Evolutionary conservation across 2,329 filamentous ascomycete genomes (phyloP).

Genomic region (Fusarium sp.): DNA sequence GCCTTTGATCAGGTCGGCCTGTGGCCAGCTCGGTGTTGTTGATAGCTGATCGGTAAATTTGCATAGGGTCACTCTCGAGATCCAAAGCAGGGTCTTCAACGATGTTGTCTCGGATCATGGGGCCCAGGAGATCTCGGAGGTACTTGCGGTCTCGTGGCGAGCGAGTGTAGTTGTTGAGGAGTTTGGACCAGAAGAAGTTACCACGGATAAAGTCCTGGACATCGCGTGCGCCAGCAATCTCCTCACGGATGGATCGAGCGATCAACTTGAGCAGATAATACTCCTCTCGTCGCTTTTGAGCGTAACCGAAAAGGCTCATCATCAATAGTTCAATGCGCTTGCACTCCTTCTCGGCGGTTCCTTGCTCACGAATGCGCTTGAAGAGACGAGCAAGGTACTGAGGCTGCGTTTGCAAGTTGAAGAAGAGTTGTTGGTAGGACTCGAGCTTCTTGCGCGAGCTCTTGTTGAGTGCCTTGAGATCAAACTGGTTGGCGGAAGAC

Average conservation of each 20-base stretch:
- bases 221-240: slow-evolving; percentile 77
- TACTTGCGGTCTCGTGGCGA: slow-evolving; percentile 94
- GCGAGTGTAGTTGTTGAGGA: slow-evolving; percentile 87
- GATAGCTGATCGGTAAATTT: slow-evolving; percentile 94
- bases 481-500: slow-evolving; percentile 89
- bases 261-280: slow-evolving; percentile 96
- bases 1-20: slow-evolving; percentile 82
- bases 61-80: slow-evolving; percentile 95
- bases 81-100: slow-evolving; percentile 92
- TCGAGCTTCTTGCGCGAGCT: slow-evolving; percentile 95
- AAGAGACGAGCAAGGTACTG: slow-evolving; percentile 93
- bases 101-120: slow-evolving; percentile 89
- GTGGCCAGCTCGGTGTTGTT: slow-evolving; percentile 98
- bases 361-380: slow-evolving; percentile 82
- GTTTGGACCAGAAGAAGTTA: slow-evolving; percentile 92
- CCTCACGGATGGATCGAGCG: slow-evolving; percentile 83
- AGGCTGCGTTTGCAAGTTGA: slow-evolving; percentile 94
- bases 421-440: slow-evolving; percentile 97
- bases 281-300: slow-evolving; percentile 95
- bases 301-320: slow-evolving; percentile 97
- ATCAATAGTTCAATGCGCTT: slow-evolving; percentile 93
- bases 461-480: slow-evolving; percentile 97
- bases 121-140: slow-evolving; percentile 85
- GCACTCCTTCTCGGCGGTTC: slow-evolving; percentile 88
- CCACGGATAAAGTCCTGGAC: slow-evolving; percentile 89